These are phyloP conservation scores for Tylopilus vinaceipallidus DNA, from an alignment of 768 basidiomycete genomes.

Conservation along the genomic window DNA sequence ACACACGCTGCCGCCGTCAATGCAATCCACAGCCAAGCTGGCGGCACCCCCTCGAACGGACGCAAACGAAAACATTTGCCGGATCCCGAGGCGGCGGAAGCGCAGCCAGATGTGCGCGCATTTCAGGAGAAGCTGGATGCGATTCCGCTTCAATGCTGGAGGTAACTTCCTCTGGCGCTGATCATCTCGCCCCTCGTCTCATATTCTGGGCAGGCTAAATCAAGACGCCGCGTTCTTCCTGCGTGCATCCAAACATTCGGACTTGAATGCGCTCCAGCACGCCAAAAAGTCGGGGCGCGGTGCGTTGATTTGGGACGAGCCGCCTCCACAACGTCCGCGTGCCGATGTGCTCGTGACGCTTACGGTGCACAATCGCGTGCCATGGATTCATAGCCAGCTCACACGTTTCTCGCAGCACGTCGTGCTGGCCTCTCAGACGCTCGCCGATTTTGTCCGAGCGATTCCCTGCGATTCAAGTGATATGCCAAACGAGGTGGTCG, in stretches of 20 bases:
- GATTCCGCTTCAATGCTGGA: constrained; percentile 57
- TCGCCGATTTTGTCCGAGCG: constrained; percentile 56
- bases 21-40: constrained; percentile 35
- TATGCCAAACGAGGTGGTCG: constrained; percentile 41
- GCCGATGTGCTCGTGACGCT: constrained; percentile 53
- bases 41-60: constrained; percentile 24
- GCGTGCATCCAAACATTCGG: constrained; percentile 61
- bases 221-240: constrained; percentile 59
- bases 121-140: constrained; percentile 53
- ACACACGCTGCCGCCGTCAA: constrained; percentile 50
- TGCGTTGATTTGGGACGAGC: constrained; percentile 15
- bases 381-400: constrained; percentile 60
- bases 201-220: constrained; percentile 39
- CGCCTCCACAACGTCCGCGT: not conserved
- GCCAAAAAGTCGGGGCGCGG: constrained; percentile 34
- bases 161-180: too few relatives aligned
- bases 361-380: constrained; percentile 57
- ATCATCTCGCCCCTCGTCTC: too few relatives aligned
- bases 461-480: constrained; percentile 66
- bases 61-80: constrained; percentile 37
- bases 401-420: constrained; percentile 67
- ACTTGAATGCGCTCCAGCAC: constrained; percentile 54
- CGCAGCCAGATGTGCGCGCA: constrained; percentile 43
- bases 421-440: constrained; percentile 67
- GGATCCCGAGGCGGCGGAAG: constrained; percentile 22